These are phyloP conservation scores for Leishmania martiniquensis DNA, from an alignment of 208 protist species.

Conservation along the genomic window DNA sequence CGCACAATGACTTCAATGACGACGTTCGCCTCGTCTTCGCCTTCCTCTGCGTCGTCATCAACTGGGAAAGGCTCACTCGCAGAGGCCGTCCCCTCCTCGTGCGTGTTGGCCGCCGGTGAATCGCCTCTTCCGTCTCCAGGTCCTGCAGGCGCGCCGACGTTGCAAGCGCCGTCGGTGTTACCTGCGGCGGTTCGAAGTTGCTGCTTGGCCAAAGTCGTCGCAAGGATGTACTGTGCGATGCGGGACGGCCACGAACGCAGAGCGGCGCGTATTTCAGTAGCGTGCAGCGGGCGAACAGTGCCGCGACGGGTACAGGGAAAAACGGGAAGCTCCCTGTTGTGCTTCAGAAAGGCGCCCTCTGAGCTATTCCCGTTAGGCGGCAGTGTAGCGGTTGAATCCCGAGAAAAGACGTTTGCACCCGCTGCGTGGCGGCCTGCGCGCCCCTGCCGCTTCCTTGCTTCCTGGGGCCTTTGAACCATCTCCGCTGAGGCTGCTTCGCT, in stretches of 20 bases:
- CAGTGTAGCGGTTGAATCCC: background rate
- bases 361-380: background rate
- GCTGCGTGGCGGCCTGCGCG: background rate
- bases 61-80: background rate
- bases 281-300: constrained; percentile 10
- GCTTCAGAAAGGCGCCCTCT: background rate
- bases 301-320: constrained; percentile 7
- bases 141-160: background rate
- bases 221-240: constrained; percentile 26
- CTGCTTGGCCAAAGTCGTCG: background rate
- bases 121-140: background rate
- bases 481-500: background rate
- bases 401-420: background rate
- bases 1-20: constrained; percentile 5
- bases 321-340: no score
- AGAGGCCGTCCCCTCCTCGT: background rate
- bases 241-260: constrained; percentile 34
- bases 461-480: background rate
- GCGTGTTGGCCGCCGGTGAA: background rate
- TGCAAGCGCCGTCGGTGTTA: background rate
- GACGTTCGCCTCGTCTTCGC: background rate
- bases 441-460: background rate
- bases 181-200: constrained; percentile 2
- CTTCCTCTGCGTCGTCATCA: background rate
- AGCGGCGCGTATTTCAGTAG: constrained; percentile 11